Evolutionary conservation across 495 filamentous ascomycete genomes (phyloP).

Genomic region (Barbatosphaeria neglecta): DNA sequence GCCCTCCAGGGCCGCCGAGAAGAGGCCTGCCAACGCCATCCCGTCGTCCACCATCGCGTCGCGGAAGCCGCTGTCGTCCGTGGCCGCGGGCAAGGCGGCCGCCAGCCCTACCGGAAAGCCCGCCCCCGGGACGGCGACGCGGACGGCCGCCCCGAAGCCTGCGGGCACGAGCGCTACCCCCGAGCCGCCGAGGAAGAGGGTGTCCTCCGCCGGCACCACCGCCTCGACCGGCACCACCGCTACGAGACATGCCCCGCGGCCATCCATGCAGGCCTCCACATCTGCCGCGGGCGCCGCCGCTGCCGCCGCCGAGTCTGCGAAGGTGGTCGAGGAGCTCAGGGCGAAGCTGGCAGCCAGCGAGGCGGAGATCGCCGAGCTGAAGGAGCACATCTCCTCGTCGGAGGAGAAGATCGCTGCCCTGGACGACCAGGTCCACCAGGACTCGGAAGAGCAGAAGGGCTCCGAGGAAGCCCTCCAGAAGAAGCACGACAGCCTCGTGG

Average conservation of each 20-base stretch:
- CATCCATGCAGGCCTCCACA: constrained; percentile 19
- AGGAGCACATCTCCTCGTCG: constrained; percentile 33
- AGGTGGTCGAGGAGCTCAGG: constrained; percentile 41
- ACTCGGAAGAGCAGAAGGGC: constrained; percentile 7
- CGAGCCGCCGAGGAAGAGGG: constrained; percentile 39
- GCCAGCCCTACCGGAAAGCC: constrained; percentile 14
- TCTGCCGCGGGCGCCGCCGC: constrained; percentile 19
- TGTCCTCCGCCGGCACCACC: constrained; percentile 23
- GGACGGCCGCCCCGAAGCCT: constrained; percentile 18
- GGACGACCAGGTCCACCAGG: constrained; percentile 21
- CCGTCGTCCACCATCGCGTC: constrained; percentile 23
- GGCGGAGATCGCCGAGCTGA: constrained; percentile 36
- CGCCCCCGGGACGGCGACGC: constrained; percentile 12
- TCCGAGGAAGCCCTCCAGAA: constrained; percentile 17
- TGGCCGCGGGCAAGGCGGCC: constrained; percentile 14
- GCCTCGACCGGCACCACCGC: constrained; percentile 12
- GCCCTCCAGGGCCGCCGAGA: constrained; percentile 25
- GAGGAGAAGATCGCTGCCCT: constrained; percentile 31
- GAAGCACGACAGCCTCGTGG: constrained; percentile 29
- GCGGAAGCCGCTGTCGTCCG: constrained; percentile 25
- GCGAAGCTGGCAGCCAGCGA: constrained; percentile 32
- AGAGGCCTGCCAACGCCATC: constrained; percentile 15
- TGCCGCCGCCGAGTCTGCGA: constrained; percentile 22
- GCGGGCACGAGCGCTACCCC: constrained; percentile 19
- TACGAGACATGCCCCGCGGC: constrained; percentile 21